Evolutionary conservation across 2,329 filamentous ascomycete species (phyloP), one percentile per base, ranked within the genome.

Genomic region (Hysterium pulicare): DNA sequence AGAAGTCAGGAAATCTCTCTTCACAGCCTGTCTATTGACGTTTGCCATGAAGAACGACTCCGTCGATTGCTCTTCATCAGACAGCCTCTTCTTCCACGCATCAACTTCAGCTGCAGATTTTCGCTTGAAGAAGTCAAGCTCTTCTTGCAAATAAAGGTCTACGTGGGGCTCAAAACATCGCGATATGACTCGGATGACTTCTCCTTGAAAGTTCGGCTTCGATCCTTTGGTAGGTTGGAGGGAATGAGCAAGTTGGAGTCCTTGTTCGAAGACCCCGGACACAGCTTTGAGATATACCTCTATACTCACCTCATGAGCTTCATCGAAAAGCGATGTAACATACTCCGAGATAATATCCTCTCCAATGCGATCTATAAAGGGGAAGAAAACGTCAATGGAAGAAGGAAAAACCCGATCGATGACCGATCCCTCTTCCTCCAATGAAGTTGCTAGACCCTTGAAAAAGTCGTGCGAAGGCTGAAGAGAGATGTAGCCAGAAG

Each of bases 1-100:
- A 0, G 90, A 95, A 34, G 84, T 93, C 47, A 98, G 64, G 57
- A 98, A 98, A 63, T 98, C 93, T 53, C 90, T 88, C 70, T 98
- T 98, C 50, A 94, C 93, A 1, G 90, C 93, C 63, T 95, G 90
- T 20, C 93, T 81, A 61, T 91, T 96, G 59, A 97, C 82, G 62
- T 90, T 96, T 19, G 86, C 86, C 91, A 97, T 96, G 70, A 90
- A 93, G 61, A 94, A 95, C 0, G 87, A 93, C 68, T 98, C 93
- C 0, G 87, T 84, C 2, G 85, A 87, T 13, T 88, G 90, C 53
- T 95, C 90, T 68, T 96, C 87, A 55, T 95, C 91, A 0, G 84
- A 87, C 23, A 96, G 76, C 61, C 94, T 88, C 69, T 88, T 89
- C 67, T 96, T 91, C 93, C 93, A 98, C 11, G 82, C 77, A 5